Percentiles rank a stretch among this genome's conserved stretches.
These are phyloP conservation scores for Guillardia theta DNA, from an alignment of 78 protist species.

Conservation along the genomic window DNA sequence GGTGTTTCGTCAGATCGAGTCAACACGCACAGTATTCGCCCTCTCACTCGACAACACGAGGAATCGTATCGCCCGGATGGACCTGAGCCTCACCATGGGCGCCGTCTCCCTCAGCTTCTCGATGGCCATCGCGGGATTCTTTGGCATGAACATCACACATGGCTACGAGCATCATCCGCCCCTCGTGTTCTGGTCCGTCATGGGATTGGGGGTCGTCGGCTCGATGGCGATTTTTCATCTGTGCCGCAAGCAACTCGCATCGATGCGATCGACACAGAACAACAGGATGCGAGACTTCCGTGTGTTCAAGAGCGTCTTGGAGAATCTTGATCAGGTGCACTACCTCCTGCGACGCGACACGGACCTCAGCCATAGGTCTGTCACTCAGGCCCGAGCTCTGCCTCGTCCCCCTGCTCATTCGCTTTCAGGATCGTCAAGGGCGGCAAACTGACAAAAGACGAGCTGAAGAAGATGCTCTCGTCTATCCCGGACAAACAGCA, in stretches of 20 bases:
- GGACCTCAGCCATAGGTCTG: neutral
- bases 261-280: neutral
- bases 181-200: neutral
- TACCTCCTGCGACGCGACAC: neutral
- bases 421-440: neutral
- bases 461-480: neutral
- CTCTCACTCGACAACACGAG: neutral
- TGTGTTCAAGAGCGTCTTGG: neutral
- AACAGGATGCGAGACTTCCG: neutral
- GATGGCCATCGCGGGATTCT: neutral
- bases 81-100: conserved; percentile 11
- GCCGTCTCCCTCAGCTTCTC: neutral
- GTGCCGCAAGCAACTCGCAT: neutral
- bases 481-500: neutral
- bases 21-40: neutral
- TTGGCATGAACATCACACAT: neutral
- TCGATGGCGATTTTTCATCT: neutral
- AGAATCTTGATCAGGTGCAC: neutral
- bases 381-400: neutral
- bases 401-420: neutral
- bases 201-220: neutral
- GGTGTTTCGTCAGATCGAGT: neutral
- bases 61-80: neutral
- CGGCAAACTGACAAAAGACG: neutral
- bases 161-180: neutral